Evolutionary conservation across 2,329 filamentous ascomycete species (phyloP).

Genomic region (Endothia cerciana): DNA sequence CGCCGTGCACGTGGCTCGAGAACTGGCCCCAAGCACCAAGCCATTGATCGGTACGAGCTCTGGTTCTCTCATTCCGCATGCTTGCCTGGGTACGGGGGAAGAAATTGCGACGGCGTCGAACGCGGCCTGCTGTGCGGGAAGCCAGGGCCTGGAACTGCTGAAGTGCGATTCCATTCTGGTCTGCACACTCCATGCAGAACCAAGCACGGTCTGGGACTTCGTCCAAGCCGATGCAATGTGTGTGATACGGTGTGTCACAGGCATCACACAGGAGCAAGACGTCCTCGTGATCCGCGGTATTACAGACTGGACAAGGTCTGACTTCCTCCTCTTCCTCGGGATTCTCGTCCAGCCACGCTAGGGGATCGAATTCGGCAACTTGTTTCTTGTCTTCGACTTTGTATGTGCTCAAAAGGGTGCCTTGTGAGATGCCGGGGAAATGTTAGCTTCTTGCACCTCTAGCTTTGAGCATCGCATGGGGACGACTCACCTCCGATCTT

Average conservation of each 20-base stretch:
- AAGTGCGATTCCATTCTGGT: conserved; percentile 49
- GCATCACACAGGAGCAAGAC: conserved; percentile 87
- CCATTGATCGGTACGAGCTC: conserved; percentile 80
- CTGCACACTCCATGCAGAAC: conserved; percentile 86
- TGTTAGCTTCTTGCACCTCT: conserved; percentile 30
- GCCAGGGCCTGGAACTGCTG: conserved; percentile 37
- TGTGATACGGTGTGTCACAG: conserved; percentile 89
- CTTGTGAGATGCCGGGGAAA: conserved; percentile 42
- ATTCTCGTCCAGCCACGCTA: conserved; percentile 71
- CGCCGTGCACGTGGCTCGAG: conserved; percentile 65
- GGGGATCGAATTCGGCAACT: conserved; percentile 85
- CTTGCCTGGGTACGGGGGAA: conserved; percentile 61
- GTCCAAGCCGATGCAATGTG: conserved; percentile 85
- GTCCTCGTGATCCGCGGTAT: conserved; percentile 78
- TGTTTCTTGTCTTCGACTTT: conserved; percentile 82
- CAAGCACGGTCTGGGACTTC: conserved; percentile 76
- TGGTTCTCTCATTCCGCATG: conserved; percentile 59
- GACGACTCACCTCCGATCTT: conserved; percentile 72
- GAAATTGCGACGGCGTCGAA: conserved; percentile 38
- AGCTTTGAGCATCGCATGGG: not conserved
- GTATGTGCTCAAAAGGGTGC: conserved; percentile 60
- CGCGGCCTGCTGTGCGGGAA: conserved; percentile 33
- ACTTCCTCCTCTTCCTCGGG: conserved; percentile 73
- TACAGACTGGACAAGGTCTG: conserved; percentile 83
- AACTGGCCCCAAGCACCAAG: conserved; percentile 80